Evolutionary conservation across 495 filamentous ascomycete genomes (phyloP).

Genomic region (Xylaria acuta): DNA sequence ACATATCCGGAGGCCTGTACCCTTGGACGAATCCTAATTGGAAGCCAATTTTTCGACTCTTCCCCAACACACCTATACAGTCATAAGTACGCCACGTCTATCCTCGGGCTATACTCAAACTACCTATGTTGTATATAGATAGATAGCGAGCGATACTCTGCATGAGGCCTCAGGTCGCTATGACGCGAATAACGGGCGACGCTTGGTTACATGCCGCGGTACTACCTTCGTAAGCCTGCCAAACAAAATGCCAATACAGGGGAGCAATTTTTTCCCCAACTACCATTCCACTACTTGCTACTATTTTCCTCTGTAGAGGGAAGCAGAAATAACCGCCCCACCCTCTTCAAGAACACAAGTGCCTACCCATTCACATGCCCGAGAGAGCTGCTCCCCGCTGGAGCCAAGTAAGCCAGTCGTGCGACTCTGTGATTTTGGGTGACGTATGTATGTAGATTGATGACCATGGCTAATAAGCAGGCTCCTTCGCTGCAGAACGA

Average conservation of each 20-base stretch:
- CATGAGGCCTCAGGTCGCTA: neutral
- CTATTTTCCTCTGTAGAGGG: neutral
- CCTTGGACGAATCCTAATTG: neutral
- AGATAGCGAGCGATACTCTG: neutral
- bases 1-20: neutral
- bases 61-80: neutral
- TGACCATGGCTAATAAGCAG: slow-evolving; percentile 1
- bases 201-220: neutral
- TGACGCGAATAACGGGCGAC: neutral
- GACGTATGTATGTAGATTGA: slow-evolving; percentile 7
- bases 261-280: neutral
- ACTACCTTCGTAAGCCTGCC: slow-evolving; percentile 8
- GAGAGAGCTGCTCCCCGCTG: neutral
- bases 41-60: neutral
- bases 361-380: neutral
- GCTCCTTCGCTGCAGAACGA: neutral
- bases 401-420: slow-evolving; percentile 2
- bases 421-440: slow-evolving; percentile 10
- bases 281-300: neutral
- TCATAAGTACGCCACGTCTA: neutral
- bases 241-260: neutral
- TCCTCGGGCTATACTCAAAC: neutral
- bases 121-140: neutral
- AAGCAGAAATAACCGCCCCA: neutral
- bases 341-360: neutral